These are phyloP conservation scores for Isoetes engelmannii DNA, from an alignment of 83 land plant genomes.

Conservation along the genomic window DNA sequence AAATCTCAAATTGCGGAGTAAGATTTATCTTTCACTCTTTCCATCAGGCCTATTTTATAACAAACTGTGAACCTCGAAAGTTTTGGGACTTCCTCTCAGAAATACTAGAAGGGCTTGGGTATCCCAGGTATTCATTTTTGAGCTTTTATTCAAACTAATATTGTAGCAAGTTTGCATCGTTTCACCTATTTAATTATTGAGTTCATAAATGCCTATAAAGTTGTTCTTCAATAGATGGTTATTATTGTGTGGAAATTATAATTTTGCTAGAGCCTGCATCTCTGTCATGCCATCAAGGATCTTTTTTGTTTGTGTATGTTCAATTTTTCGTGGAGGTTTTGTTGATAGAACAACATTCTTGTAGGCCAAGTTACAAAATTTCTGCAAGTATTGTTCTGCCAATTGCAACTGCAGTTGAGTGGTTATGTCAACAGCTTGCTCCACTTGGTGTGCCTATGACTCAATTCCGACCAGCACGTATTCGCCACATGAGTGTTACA, in stretches of 20 bases:
- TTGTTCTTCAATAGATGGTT: not conserved
- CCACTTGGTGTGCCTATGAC: slow-evolving; percentile 70
- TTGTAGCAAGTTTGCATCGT: not conserved
- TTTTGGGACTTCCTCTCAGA: slow-evolving; percentile 85
- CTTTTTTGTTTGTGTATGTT: slow-evolving; percentile 3
- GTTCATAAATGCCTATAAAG: not conserved
- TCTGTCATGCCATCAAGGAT: not conserved
- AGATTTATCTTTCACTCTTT: not conserved
- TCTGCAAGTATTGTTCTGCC: slow-evolving; percentile 65
- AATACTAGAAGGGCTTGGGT: slow-evolving; percentile 86
- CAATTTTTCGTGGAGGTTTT: not conserved
- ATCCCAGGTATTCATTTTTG: slow-evolving; percentile 48
- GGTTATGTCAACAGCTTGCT: slow-evolving; percentile 47
- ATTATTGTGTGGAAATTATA: not conserved
- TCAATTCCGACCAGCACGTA: slow-evolving; percentile 75
- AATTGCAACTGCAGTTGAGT: slow-evolving; percentile 65
- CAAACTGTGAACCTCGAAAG: slow-evolving; percentile 76
- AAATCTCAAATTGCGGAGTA: not conserved
- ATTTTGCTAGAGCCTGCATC: not conserved
- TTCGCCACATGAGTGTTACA: slow-evolving; percentile 57
- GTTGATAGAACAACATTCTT: not conserved
- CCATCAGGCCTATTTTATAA: slow-evolving; percentile 66
- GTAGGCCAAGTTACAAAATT: slow-evolving; percentile 66
- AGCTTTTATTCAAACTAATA: not conserved
- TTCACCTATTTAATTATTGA: not conserved